Percentiles rank a stretch among this genome's conserved stretches.
These are phyloP conservation scores for Comarum palustre DNA, from an alignment of 306 rosid genomes.

Conservation along the genomic window DNA sequence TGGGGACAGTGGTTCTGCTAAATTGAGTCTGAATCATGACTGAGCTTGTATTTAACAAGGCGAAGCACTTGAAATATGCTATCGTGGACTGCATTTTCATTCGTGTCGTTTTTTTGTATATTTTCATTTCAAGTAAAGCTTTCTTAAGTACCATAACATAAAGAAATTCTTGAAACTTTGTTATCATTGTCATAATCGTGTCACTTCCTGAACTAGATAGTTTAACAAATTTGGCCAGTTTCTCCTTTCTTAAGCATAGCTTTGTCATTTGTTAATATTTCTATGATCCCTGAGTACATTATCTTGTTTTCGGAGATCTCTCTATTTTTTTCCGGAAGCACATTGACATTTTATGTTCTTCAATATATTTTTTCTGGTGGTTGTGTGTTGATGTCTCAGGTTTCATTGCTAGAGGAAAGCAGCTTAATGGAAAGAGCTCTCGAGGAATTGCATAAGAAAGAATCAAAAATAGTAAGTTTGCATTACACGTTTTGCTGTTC, in stretches of 20 bases:
- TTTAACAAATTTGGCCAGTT: neutral
- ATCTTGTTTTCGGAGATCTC: neutral
- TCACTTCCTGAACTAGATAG: neutral
- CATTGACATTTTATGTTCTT: constrained; percentile 16
- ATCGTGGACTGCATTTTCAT: neutral
- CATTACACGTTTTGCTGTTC: constrained; percentile 4
- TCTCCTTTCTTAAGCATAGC: neutral
- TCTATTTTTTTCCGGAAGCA: neutral
- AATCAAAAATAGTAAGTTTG: constrained; percentile 67
- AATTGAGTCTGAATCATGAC: neutral
- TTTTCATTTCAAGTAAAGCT: neutral
- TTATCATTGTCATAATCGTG: neutral
- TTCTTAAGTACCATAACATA: neutral
- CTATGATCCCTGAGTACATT: neutral
- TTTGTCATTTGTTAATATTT: neutral
- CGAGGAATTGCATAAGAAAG: constrained; percentile 78
- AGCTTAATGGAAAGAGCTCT: constrained; percentile 74
- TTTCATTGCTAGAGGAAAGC: constrained; percentile 83
- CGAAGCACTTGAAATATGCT: neutral
- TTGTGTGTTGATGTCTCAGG: constrained; percentile 36
- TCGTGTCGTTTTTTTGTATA: neutral
- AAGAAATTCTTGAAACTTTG: neutral
- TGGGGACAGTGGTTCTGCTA: neutral
- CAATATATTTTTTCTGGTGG: constrained; percentile 5
- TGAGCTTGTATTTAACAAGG: neutral